Evolutionary conservation across 2,329 filamentous ascomycete genomes (phyloP).

Genomic region (Phialophora chinensis): DNA sequence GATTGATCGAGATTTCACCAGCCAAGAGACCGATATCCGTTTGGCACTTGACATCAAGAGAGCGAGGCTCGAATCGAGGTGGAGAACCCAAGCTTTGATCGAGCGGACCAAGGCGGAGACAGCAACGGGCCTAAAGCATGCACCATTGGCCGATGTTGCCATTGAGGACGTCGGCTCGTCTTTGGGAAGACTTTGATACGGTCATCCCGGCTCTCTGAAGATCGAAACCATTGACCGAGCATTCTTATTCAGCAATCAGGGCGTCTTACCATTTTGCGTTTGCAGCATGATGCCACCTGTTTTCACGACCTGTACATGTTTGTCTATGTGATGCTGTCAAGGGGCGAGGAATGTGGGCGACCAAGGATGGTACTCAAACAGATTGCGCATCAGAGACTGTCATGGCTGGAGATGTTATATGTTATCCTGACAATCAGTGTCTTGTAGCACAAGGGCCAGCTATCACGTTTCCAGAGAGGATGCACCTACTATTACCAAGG

Average conservation of each 20-base stretch:
- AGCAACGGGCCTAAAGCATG: conserved; percentile 46
- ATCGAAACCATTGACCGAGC: background rate
- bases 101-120: conserved; percentile 48
- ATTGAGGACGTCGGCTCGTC: conserved; percentile 15
- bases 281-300: conserved; percentile 12
- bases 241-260: conserved; percentile 3
- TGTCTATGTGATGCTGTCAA: background rate
- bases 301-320: conserved; percentile 8
- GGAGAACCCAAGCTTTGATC: conserved; percentile 53
- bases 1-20: conserved; percentile 42
- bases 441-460: background rate
- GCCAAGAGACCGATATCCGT: conserved; percentile 43
- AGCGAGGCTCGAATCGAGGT: conserved; percentile 45
- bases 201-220: background rate
- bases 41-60: conserved; percentile 46
- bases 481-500: background rate
- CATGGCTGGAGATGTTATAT: background rate
- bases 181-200: conserved; percentile 41
- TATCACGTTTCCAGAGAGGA: background rate
- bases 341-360: background rate
- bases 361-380: background rate
- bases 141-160: conserved; percentile 46
- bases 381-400: conserved; percentile 1
- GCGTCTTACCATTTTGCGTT: background rate
- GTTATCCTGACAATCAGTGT: background rate